phyloP scores from a whole-genome alignment of 306 rosid species.

The Prunus salicina region DNA sequence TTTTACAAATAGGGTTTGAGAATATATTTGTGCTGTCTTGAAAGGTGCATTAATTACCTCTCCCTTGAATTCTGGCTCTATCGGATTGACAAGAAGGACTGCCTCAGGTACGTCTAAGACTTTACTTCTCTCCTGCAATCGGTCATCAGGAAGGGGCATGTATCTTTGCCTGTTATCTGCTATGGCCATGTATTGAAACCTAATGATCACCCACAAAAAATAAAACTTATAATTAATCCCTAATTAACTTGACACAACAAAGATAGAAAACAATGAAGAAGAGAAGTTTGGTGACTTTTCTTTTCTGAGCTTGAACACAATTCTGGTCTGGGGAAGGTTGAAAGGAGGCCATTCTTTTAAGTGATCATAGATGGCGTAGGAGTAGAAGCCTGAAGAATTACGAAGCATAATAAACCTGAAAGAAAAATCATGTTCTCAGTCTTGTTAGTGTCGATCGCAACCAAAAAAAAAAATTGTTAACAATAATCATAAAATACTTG shows the following conservation, averaged over 20 bases:
- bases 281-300: constrained; percentile 42
- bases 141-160: constrained; percentile 91
- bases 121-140: constrained; percentile 48
- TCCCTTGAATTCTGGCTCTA: constrained; percentile 68
- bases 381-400: constrained; percentile 77
- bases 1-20: too few relatives aligned
- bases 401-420: constrained; percentile 81
- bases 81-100: constrained; percentile 66
- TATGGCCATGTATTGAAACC: constrained; percentile 82
- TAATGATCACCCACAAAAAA: constrained; percentile 3
- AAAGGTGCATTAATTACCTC: constrained; percentile 41
- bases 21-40: too few relatives aligned
- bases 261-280: not conserved
- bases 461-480: too few relatives aligned
- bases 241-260: too few relatives aligned
- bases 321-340: constrained; percentile 81
- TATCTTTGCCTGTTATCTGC: constrained; percentile 73
- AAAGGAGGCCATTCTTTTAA: constrained; percentile 83
- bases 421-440: not conserved
- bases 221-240: not conserved
- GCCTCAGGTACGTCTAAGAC: constrained; percentile 71
- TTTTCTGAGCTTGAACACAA: constrained; percentile 82
- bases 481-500: too few relatives aligned
- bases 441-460: not conserved
- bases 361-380: constrained; percentile 86